phyloP scores from a whole-genome alignment of 108 stramenopile species.

The Pseudonitzschia multiseries region DNA sequence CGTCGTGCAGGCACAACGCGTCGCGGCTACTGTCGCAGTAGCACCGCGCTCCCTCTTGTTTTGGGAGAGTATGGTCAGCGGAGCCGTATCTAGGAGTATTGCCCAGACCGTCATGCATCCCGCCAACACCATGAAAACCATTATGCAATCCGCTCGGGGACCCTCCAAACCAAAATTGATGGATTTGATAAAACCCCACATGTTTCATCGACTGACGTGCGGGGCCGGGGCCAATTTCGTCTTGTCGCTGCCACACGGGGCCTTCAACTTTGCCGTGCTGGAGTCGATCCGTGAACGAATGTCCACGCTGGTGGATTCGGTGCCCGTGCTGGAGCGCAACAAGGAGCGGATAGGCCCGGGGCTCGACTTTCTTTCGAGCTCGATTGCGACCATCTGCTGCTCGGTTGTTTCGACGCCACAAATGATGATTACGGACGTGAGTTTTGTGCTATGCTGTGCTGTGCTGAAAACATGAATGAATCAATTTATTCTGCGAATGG shows the following conservation, averaged over 20 bases:
- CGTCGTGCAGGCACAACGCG: not conserved
- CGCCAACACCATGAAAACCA: constrained; percentile 94
- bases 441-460: too few relatives aligned
- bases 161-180: constrained; percentile 42
- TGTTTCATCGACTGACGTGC: constrained; percentile 67
- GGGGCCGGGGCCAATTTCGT: constrained; percentile 96
- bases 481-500: not conserved
- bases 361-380: constrained; percentile 91
- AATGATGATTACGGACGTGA: constrained; percentile 89
- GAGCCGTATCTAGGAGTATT: constrained; percentile 78
- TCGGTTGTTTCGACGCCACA: constrained; percentile 91
- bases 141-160: constrained; percentile 78
- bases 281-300: constrained; percentile 78
- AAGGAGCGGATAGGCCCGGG: constrained; percentile 65
- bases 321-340: constrained; percentile 41
- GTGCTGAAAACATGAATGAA: too few relatives aligned
- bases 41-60: constrained; percentile 46
- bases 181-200: constrained; percentile 50
- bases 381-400: constrained; percentile 89
- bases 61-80: constrained; percentile 90
- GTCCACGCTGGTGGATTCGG: constrained; percentile 46
- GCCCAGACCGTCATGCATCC: constrained; percentile 94
- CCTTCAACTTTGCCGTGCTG: constrained; percentile 94
- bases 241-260: constrained; percentile 93
- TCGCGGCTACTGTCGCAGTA: not conserved